Conservation (phyloP, 352 stramenopile species). For the Phytophthora crassamura region DNA sequence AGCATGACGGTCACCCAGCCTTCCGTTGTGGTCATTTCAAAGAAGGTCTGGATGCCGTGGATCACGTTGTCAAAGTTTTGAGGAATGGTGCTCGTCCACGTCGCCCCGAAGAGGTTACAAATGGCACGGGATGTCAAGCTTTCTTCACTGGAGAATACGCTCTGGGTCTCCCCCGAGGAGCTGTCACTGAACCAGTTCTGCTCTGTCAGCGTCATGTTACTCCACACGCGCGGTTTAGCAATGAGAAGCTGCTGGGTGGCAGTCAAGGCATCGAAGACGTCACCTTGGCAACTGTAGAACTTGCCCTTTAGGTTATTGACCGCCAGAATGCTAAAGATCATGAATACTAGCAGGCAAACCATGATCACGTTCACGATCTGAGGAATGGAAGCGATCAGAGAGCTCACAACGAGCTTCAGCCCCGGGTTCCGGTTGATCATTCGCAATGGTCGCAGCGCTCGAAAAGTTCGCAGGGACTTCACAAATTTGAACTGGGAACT, state of each 20-base stretch:
- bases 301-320: slow-evolving; percentile 92
- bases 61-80: slow-evolving; percentile 87
- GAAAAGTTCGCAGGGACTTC: slow-evolving; percentile 76
- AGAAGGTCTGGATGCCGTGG: slow-evolving; percentile 74
- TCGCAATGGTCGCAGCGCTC: slow-evolving; percentile 81
- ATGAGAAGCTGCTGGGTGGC: slow-evolving; percentile 53
- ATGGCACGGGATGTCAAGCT: slow-evolving; percentile 53
- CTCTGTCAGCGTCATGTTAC: slow-evolving; percentile 42
- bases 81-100: slow-evolving; percentile 57
- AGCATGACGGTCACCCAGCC: slow-evolving; percentile 92
- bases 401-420: slow-evolving; percentile 76
- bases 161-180: slow-evolving; percentile 21
- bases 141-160: slow-evolving; percentile 10
- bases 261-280: slow-evolving; percentile 47
- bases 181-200: slow-evolving; percentile 46
- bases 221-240: slow-evolving; percentile 52
- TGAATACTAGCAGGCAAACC: slow-evolving; percentile 81
- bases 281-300: slow-evolving; percentile 78
- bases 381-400: slow-evolving; percentile 80
- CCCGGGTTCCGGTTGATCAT: slow-evolving; percentile 86
- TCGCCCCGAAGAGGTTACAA: slow-evolving; percentile 47
- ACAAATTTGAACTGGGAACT: slow-evolving; percentile 69
- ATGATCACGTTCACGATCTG: slow-evolving; percentile 88
- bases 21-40: slow-evolving; percentile 93
- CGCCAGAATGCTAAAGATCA: slow-evolving; percentile 90